Conservation (phyloP, 2,329 filamentous ascomycete species). For the Thermoascus crustaceus region DNA sequence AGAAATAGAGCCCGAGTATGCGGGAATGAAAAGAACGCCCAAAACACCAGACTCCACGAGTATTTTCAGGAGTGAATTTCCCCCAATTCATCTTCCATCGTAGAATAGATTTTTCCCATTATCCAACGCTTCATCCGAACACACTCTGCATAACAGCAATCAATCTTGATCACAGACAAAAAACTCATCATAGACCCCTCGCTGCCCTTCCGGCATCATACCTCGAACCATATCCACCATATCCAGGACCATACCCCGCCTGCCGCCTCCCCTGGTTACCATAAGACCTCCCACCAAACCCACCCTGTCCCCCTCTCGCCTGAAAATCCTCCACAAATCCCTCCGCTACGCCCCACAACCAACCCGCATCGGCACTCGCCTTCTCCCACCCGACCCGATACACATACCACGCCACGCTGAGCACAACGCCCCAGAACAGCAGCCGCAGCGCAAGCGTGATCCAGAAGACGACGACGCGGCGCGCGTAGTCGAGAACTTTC, state of each 20-base stretch:
- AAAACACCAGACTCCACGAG: too few species aligned
- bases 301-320: constrained; percentile 25
- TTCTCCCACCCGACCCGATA: constrained; percentile 35
- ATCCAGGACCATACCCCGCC: constrained; percentile 47
- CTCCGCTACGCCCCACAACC: constrained; percentile 57
- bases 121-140: not conserved
- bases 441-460: constrained; percentile 57
- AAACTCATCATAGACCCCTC: constrained; percentile 12
- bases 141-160: not conserved
- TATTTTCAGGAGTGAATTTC: too few species aligned
- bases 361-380: constrained; percentile 30
- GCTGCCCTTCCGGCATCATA: not conserved
- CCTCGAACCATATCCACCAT: constrained; percentile 29
- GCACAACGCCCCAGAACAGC: constrained; percentile 55
- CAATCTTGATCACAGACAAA: too few species aligned
- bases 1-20: too few species aligned
- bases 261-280: constrained; percentile 49
- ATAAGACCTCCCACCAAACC: constrained; percentile 40
- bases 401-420: constrained; percentile 47
- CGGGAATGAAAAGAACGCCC: too few species aligned
- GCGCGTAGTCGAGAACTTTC: constrained; percentile 60
- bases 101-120: too few species aligned
- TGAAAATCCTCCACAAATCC: constrained; percentile 54
- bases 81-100: too few species aligned
- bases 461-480: constrained; percentile 68